phyloP scores from a whole-genome alignment of 176 grass and related monocot genomes.

The Elaeis guineensis region DNA sequence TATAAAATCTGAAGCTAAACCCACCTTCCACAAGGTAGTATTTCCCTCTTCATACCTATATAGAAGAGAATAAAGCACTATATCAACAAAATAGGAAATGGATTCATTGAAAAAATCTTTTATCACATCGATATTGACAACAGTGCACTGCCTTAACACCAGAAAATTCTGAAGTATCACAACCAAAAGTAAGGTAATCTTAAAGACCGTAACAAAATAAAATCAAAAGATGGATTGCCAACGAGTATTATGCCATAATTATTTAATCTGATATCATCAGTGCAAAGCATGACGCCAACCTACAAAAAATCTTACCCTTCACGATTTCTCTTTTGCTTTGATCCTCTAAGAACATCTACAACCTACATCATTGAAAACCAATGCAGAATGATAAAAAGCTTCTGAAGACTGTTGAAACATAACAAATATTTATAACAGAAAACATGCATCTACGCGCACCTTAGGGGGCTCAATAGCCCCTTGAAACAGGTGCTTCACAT shows the following conservation, averaged over 20 bases:
- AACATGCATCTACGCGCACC: constrained; percentile 24
- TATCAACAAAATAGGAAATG: no score
- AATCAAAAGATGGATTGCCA: no score
- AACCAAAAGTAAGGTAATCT: no score
- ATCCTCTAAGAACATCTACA: constrained; percentile 45
- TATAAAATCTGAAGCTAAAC: constrained; percentile 70
- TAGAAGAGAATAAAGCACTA: neutral
- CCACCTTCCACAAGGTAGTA: constrained; percentile 64
- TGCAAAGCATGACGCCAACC: neutral
- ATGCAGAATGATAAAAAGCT: no score
- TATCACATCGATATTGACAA: no score
- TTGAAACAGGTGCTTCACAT: constrained; percentile 86
- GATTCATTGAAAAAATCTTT: no score
- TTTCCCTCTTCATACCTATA: constrained; percentile 89
- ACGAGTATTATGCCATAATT: no score
- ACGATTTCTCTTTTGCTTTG: constrained; percentile 71
- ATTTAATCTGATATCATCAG: no score
- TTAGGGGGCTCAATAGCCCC: constrained; percentile 47
- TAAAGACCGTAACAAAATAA: no score
- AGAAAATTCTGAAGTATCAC: no score
- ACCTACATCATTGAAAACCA: constrained; percentile 21
- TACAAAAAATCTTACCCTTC: constrained; percentile 47
- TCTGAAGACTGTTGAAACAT: neutral
- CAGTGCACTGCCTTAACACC: no score
- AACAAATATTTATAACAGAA: constrained; percentile 24